A percentile compares a stretch with the other conserved stretches of the same genome.
phyloP scores from a whole-genome alignment of 805 yeast species.

The Yarrowia bubula region DNA sequence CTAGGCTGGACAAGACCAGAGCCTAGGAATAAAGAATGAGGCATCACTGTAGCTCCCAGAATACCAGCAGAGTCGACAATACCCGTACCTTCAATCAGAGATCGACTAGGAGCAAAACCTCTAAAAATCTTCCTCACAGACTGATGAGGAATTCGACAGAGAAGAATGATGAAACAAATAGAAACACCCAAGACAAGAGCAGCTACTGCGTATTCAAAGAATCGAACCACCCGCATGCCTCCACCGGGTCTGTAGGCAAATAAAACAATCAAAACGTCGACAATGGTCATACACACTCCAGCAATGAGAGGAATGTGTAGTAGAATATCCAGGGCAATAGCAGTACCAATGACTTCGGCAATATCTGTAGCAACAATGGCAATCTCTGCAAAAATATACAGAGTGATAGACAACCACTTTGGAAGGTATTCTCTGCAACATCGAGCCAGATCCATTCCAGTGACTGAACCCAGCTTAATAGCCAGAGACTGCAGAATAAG shows the following conservation, averaged over 20 bases:
- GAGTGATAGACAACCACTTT: constrained; percentile 45
- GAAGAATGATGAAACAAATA: constrained; percentile 76
- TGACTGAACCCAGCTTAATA: constrained; percentile 86
- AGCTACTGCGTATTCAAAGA: constrained; percentile 81
- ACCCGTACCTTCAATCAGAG: constrained; percentile 59
- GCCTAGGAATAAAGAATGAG: constrained; percentile 84
- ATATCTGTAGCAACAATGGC: constrained; percentile 95
- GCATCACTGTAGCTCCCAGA: constrained; percentile 94
- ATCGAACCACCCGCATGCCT: constrained; percentile 69
- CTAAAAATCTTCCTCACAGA: constrained; percentile 59
- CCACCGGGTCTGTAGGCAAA: constrained; percentile 88
- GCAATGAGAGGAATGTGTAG: constrained; percentile 73
- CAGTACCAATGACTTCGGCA: constrained; percentile 98
- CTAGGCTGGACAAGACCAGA: constrained; percentile 87
- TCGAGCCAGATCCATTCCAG: constrained; percentile 89
- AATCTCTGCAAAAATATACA: constrained; percentile 78
- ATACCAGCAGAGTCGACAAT: constrained; percentile 79
- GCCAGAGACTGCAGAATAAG: constrained; percentile 81
- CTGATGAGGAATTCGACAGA: constrained; percentile 59
- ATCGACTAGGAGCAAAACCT: constrained; percentile 61
- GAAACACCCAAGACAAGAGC: constrained; percentile 77
- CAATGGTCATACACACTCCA: constrained; percentile 81
- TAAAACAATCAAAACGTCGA: constrained; percentile 81
- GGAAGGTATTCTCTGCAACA: constrained; percentile 78
- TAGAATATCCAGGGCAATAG: constrained; percentile 83